Conservation (phyloP, 2,329 filamentous ascomycete genomes). For the Diaporthe helianthi region DNA sequence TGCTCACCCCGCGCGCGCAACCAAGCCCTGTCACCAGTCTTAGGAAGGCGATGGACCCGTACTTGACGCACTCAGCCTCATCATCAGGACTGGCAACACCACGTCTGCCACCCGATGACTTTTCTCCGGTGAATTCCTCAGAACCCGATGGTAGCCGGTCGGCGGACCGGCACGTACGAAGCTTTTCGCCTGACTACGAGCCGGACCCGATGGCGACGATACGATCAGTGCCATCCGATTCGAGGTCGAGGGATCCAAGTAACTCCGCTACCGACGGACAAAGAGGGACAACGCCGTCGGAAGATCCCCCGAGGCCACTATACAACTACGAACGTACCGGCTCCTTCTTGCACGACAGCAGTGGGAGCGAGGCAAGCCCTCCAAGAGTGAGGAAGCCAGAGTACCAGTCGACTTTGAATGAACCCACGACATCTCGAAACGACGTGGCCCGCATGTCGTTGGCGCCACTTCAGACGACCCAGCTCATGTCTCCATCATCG, state of each 20-base stretch:
- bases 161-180: slow-evolving; percentile 53
- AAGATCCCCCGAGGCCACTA: slow-evolving; percentile 44
- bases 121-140: slow-evolving; percentile 29
- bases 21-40: slow-evolving; percentile 80
- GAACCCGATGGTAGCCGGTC: slow-evolving; percentile 33
- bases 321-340: slow-evolving; percentile 47
- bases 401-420: background rate
- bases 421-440: background rate
- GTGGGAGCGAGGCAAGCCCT: slow-evolving; percentile 54
- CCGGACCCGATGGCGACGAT: slow-evolving; percentile 76
- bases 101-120: slow-evolving; percentile 34
- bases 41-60: slow-evolving; percentile 86
- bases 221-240: slow-evolving; percentile 63
- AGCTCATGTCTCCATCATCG: slow-evolving; percentile 20
- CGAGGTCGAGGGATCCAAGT: slow-evolving; percentile 41
- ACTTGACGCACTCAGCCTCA: slow-evolving; percentile 55
- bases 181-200: slow-evolving; percentile 79
- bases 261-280: slow-evolving; percentile 35
- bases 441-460: slow-evolving; percentile 11
- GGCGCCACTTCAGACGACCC: slow-evolving; percentile 28
- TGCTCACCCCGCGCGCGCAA: slow-evolving; percentile 45
- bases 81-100: slow-evolving; percentile 24
- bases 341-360: slow-evolving; percentile 61
- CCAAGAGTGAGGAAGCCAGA: slow-evolving; percentile 34
- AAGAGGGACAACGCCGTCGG: slow-evolving; percentile 45